phyloP scores from a whole-genome alignment of 768 basidiomycete genomes.

The Mycena indigotica region DNA sequence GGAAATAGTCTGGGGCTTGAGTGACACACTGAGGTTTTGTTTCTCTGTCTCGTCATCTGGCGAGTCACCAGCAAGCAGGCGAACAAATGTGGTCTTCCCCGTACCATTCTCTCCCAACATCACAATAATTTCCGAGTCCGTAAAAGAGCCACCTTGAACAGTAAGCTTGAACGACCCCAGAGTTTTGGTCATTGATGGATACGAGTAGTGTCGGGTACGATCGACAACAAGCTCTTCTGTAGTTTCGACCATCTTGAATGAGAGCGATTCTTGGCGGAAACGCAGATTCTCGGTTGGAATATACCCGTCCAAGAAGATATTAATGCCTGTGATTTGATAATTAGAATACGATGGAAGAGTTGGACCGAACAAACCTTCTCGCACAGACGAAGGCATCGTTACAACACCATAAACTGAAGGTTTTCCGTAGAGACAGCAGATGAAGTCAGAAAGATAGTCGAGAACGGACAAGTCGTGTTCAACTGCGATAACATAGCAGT shows the following conservation, averaged over 20 bases:
- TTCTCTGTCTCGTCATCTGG: constrained; percentile 86
- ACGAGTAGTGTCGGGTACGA: constrained; percentile 87
- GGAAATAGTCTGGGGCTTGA: constrained; percentile 98
- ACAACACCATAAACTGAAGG: constrained; percentile 98
- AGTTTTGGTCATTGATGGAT: constrained; percentile 97
- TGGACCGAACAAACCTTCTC: constrained; percentile 70
- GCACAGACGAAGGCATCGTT: constrained; percentile 97
- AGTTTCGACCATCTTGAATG: constrained; percentile 97
- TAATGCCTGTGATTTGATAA: constrained; percentile 96
- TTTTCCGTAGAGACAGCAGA: constrained; percentile 97
- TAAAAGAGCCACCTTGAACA: constrained; percentile 86
- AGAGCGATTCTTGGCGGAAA: constrained; percentile 92
- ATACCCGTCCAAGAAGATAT: constrained; percentile 98
- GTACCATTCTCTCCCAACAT: constrained; percentile 99
- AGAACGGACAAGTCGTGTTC: constrained; percentile 99
- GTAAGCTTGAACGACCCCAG: constrained; percentile 94
- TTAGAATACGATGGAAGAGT: too few relatives aligned
- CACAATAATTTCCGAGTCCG: constrained; percentile 99
- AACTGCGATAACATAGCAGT: constrained; percentile 93
- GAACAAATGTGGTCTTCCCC: constrained; percentile 98
- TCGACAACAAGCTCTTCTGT: constrained; percentile 87
- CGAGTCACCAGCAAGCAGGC: constrained; percentile 88
- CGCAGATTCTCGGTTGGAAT: constrained; percentile 98
- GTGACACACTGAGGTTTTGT: constrained; percentile 81
- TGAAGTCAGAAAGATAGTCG: constrained; percentile 97